Base-by-base conservation (phyloP, 306 rosid species). In the Gleditsia sinensis region DNA sequence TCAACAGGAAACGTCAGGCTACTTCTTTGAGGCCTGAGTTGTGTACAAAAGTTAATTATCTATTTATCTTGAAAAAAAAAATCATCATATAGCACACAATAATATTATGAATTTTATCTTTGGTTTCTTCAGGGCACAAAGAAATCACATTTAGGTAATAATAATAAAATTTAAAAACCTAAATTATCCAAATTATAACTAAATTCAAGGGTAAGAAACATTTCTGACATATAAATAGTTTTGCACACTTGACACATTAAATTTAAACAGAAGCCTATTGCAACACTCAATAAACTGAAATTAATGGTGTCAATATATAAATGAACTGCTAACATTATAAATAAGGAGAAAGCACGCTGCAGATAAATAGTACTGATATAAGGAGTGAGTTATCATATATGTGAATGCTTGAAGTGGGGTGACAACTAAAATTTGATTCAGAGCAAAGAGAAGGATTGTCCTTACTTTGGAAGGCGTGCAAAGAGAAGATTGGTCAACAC, bases 391-490 rank as follows among this genome's bases (percentile, higher is more conserved):
- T 66, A 68, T 58, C 17, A 12, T 5, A 11, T 49, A 17, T 12
- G 55, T 19, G 13, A 36, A 23, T 75, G 37, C 37, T 24, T 66
- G 60, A 54, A 51, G 60, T 34, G 73, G 49, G 51, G 42, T 28
- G 74, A 70, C 20, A 46, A 46, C 57, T 49, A 57, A 43, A 42
- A 16, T 5, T 67, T 53, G 56, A 36, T 51, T 67, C 40, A 45
- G 19, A 78, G 59, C 25, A 71, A 27, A 71, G 24, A 62, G 55
- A 67, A 62, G 76, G 56, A 30, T 66, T 58, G 40, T 62, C 54
- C 97, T 83, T 86, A 95, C 99, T 90, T 95, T 36, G 99, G 99
- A 75, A 81, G 78, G 33, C 99, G 92, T 37, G 98, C 93, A 78
- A 92, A 86, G 60, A 95, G 97, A 83, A 95, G 99, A 84, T 92